These are phyloP conservation scores for Leptographium lundbergii DNA, from an alignment of 2,329 filamentous ascomycete species.

Conservation along the genomic window DNA sequence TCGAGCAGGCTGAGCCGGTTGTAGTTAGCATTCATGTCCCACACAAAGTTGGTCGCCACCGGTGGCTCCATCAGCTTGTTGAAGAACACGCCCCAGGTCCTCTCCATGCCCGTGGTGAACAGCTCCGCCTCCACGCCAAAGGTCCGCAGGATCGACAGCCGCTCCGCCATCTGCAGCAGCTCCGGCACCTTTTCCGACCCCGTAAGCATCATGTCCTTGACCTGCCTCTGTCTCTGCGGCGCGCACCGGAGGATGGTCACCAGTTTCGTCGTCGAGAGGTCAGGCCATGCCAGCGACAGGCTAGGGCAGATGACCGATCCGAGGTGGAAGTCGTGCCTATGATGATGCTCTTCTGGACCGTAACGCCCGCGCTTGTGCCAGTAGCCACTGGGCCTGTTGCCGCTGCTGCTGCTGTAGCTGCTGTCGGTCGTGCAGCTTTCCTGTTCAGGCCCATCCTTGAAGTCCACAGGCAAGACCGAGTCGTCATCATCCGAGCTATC, in stretches of 20 bases:
- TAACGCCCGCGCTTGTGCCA: not conserved
- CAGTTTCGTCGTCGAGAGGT: not conserved
- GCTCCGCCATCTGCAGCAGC: constrained; percentile 7
- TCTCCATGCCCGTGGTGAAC: constrained; percentile 19
- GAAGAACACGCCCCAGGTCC: constrained; percentile 13
- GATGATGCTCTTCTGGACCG: not conserved
- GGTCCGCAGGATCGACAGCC: constrained; percentile 29
- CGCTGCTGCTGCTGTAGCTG: not conserved
- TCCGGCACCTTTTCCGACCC: constrained; percentile 4
- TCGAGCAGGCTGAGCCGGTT: constrained; percentile 47
- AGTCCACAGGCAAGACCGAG: not conserved
- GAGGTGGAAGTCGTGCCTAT: not conserved
- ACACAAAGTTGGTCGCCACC: constrained; percentile 14
- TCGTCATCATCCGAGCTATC: not conserved
- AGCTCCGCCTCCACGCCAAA: constrained; percentile 37
- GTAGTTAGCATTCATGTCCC: constrained; percentile 20
- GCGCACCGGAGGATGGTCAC: not conserved
- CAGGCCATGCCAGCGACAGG: constrained; percentile 3
- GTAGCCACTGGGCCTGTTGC: not conserved
- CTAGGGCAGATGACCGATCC: constrained; percentile 9
- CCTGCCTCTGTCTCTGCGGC: not conserved
- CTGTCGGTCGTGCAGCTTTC: not conserved
- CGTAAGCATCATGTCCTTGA: not conserved
- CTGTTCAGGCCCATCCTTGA: not conserved
- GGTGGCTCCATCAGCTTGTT: constrained; percentile 21